Conservation (phyloP, 202 grass and related monocot genomes). For the Bolboschoenoplectus hybrid region DNA sequence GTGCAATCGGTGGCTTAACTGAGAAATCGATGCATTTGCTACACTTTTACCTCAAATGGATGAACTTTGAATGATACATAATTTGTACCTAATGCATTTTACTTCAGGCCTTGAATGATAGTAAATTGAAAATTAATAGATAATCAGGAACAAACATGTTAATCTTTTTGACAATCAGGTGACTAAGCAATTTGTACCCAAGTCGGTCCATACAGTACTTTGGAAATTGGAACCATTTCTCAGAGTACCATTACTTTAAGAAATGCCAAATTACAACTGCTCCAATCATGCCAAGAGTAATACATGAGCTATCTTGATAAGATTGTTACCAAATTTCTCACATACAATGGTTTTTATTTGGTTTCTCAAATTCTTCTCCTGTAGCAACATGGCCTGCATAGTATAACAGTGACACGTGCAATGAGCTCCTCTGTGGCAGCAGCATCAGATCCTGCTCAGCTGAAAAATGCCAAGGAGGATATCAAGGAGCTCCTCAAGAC, state of each 20-base stretch:
- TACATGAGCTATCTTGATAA: background rate
- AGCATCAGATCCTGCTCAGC: conserved; percentile 69
- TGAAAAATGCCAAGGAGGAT: conserved; percentile 82
- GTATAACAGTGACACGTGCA: conserved; percentile 24
- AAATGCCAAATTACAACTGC: background rate
- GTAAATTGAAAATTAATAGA: background rate
- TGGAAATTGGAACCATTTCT: background rate
- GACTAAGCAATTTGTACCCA: background rate
- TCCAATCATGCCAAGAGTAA: background rate
- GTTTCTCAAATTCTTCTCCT: background rate
- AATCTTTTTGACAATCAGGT: background rate
- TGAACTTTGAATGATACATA: background rate
- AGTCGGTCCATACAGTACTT: background rate
- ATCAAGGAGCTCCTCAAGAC: conserved; percentile 75
- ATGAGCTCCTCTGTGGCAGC: conserved; percentile 33
- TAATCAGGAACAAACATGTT: background rate
- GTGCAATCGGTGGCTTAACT: background rate
- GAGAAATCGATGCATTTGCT: background rate
- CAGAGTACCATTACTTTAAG: background rate
- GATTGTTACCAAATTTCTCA: background rate
- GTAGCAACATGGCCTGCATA: background rate
- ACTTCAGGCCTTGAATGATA: background rate
- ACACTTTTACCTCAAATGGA: background rate
- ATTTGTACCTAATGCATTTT: background rate
- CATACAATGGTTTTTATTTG: background rate